phyloP scores from a whole-genome alignment of 2,329 filamentous ascomycete species.

The Herpomyces periplanetae region DNA sequence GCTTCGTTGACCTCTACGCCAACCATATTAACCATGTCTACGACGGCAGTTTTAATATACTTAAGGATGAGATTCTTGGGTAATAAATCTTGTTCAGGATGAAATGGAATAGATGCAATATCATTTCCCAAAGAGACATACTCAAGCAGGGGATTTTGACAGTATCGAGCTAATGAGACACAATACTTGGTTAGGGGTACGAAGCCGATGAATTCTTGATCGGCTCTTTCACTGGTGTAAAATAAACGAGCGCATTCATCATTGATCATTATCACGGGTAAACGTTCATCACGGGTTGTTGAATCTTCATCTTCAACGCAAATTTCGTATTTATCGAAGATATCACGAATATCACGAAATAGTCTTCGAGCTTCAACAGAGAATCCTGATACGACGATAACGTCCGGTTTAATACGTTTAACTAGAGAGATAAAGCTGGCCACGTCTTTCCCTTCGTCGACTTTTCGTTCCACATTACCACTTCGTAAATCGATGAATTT shows the following conservation, averaged over 20 bases:
- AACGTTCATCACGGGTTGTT: constrained; percentile 30
- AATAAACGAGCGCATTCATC: constrained; percentile 91
- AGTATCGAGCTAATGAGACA: constrained; percentile 48
- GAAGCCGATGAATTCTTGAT: constrained; percentile 39
- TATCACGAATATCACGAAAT: constrained; percentile 34
- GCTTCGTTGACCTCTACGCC: constrained; percentile 86
- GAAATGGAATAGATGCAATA: constrained; percentile 48
- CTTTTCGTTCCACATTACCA: constrained; percentile 21
- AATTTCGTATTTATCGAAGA: constrained; percentile 37
- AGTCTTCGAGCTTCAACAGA: constrained; percentile 52
- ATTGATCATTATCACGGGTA: constrained; percentile 70
- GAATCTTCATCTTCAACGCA: constrained; percentile 22
- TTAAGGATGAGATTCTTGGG: constrained; percentile 54
- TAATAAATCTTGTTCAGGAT: constrained; percentile 55
- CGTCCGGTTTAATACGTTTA: constrained; percentile 42
- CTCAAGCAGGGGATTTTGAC: constrained; percentile 84
- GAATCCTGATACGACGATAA: constrained; percentile 59
- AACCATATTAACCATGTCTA: constrained; percentile 89
- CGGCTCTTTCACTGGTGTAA: constrained; percentile 47
- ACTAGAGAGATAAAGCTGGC: constrained; percentile 39
- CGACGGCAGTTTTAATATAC: constrained; percentile 73
- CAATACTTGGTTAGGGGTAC: constrained; percentile 51
- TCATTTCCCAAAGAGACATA: constrained; percentile 75
- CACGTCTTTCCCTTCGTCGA: constrained; percentile 21
- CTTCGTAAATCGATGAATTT: constrained; percentile 38